Evolutionary conservation across 495 filamentous ascomycete genomes (phyloP).

Genomic region (Endocarpon pusillum): DNA sequence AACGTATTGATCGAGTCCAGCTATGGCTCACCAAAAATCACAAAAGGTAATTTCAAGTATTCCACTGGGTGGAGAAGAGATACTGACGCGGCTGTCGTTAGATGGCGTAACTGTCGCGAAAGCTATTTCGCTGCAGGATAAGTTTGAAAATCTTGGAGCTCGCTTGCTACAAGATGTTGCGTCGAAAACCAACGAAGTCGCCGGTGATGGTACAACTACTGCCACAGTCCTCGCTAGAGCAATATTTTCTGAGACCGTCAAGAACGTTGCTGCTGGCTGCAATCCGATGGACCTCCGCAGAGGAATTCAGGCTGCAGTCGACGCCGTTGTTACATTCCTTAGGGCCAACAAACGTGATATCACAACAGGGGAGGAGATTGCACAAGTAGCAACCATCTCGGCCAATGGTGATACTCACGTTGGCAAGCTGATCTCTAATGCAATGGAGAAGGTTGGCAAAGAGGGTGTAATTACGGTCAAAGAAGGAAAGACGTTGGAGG

Average conservation of each 20-base stretch:
- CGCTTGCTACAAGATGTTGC: conserved; percentile 93
- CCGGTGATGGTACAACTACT: conserved; percentile 95
- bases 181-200: conserved; percentile 97
- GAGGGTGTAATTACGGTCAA: conserved; percentile 99
- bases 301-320: conserved; percentile 91
- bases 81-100: conserved; percentile 26
- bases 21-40: conserved; percentile 98
- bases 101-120: conserved; percentile 91
- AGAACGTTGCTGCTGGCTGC: conserved; percentile 98
- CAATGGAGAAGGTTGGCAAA: conserved; percentile 99
- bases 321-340: conserved; percentile 84
- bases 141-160: conserved; percentile 98
- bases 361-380: conserved; percentile 91
- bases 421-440: conserved; percentile 85
- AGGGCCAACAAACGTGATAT: conserved; percentile 90
- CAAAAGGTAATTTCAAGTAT: conserved; percentile 58
- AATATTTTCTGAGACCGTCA: conserved; percentile 99
- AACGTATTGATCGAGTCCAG: conserved; percentile 96
- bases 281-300: conserved; percentile 98
- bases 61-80: not conserved
- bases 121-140: conserved; percentile 88
- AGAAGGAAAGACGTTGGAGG: conserved; percentile 96
- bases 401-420: conserved; percentile 96
- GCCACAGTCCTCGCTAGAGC: conserved; percentile 92
- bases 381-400: conserved; percentile 94